A percentile compares a stretch with the other conserved stretches of the same genome.
Evolutionary conservation across 768 basidiomycete species (phyloP).

Genomic region (Termitomyces sp.): DNA sequence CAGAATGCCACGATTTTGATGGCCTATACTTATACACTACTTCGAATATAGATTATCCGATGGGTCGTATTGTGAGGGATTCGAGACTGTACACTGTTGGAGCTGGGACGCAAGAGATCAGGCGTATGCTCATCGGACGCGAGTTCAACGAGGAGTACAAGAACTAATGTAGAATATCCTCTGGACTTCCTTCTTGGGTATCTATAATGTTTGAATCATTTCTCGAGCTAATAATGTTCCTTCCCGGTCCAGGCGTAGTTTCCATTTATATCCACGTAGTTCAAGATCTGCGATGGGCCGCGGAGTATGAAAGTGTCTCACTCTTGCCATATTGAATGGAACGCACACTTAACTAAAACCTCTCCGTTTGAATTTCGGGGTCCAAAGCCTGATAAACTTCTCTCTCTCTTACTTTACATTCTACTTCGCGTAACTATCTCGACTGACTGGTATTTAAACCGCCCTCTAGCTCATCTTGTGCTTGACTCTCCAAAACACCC

Average conservation of each 20-base stretch:
- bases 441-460: conserved; percentile 12
- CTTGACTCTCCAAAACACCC: background rate
- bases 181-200: background rate
- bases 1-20: background rate
- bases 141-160: conserved; percentile 79
- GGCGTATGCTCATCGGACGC: conserved; percentile 90
- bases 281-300: conserved; percentile 14
- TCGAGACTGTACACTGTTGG: conserved; percentile 89
- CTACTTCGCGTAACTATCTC: conserved; percentile 5
- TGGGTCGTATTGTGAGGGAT: conserved; percentile 85
- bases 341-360: conserved; percentile 13
- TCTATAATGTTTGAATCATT: conserved; percentile 9
- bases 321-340: conserved; percentile 18
- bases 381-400: conserved; percentile 18
- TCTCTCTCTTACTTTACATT: conserved; percentile 10
- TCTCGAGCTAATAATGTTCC: conserved; percentile 8
- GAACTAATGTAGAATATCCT: conserved; percentile 12
- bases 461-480: conserved; percentile 3
- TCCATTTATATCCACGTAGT: conserved; percentile 15
- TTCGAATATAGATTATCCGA: conserved; percentile 69
- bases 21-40: background rate
- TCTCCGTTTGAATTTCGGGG: conserved; percentile 21
- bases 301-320: conserved; percentile 21
- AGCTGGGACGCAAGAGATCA: conserved; percentile 95
- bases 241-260: conserved; percentile 15